Base-by-base conservation (phyloP, 1,139 yeast species). In the Zygosaccharomyces pseudobailii region DNA sequence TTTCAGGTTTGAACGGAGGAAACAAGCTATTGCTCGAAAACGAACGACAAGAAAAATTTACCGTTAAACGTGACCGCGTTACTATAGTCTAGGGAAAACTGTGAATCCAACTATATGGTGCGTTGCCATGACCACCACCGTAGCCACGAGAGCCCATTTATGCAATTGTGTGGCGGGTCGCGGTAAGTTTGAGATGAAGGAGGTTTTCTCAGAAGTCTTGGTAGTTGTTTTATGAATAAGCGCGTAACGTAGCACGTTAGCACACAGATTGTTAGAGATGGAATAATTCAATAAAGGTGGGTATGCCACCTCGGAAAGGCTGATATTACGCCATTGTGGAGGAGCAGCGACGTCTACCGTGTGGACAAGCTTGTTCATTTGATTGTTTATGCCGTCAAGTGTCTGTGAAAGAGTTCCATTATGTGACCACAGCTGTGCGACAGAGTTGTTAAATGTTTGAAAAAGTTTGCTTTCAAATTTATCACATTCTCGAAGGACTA, bases 321-420 rank as follows among this genome's bases (percentile, higher is more conserved):
- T 32, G 22, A 48, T 13, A 22, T 48, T 45, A 9, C 30, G 22
- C 51, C 51, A 48, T 31, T 38, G 36, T 8, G 36, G 31, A 13
- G 40, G 42, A 9, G 41, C 21, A n/a, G 41, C 43, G 9, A 40
- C 31, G 30, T 34, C 34, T 8, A 42, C 33, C 17, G 23, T 25
- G 25, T 31, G 22, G 31, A 17, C 28, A 3, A 45, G 46, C 8
- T 19, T 23, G 33, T 20, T 33, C 47, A 48, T 48, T 19, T 45
- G 40, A 8, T 35, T 43, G 23, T 48, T 48, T 20, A 48, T 43
- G 30, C 13, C 32, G 37, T 45, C 30, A 3, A 36, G 36, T 5
- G 38, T 40, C 13, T 20, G 22, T 9, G n/a, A n/a, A 6, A 45
- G 28, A 10, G 42, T 22, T 19, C 30, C 40, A 9, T 34, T 36